phyloP scores from a whole-genome alignment of 2,329 filamentous ascomycete genomes.

The Alternaria hordeiaustralica region DNA sequence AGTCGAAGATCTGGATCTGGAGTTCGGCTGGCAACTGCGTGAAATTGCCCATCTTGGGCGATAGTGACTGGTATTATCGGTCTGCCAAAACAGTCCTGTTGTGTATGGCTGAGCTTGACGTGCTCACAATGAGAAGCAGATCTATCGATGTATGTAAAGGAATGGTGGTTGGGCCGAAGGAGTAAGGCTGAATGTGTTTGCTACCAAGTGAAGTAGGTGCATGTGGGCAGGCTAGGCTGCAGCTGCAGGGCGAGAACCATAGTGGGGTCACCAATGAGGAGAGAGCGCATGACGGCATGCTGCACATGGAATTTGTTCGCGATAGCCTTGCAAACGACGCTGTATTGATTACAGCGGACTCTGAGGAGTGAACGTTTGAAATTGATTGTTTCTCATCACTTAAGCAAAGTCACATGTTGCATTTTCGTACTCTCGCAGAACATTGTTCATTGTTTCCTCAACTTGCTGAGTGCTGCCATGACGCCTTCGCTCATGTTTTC shows the following conservation, averaged over 20 bases:
- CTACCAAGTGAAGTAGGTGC: neutral
- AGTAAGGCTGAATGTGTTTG: constrained; percentile 6
- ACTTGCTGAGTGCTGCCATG: constrained; percentile 63
- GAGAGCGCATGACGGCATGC: constrained; percentile 1
- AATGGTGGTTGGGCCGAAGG: neutral
- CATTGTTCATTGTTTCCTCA: constrained; percentile 50
- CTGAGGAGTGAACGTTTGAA: neutral
- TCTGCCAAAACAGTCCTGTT: neutral
- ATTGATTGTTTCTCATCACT: neutral
- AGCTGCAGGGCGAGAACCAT: neutral
- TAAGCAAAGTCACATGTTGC: neutral
- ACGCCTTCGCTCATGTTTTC: constrained; percentile 64
- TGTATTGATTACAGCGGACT: neutral
- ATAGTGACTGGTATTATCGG: neutral
- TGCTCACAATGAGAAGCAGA: neutral
- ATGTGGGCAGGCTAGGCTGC: constrained; percentile 1
- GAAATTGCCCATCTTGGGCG: constrained; percentile 12
- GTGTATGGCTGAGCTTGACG: neutral
- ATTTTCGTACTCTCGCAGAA: neutral
- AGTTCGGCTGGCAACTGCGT: constrained; percentile 36
- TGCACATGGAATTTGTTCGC: neutral
- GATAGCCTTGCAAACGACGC: neutral
- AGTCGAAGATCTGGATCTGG: constrained; percentile 35
- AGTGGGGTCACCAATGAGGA: constrained; percentile 7
- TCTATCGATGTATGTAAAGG: neutral